A percentile compares a stretch with the other conserved stretches of the same genome.
phyloP scores from a whole-genome alignment of 441 rosid species.

The Populus hybrid region DNA sequence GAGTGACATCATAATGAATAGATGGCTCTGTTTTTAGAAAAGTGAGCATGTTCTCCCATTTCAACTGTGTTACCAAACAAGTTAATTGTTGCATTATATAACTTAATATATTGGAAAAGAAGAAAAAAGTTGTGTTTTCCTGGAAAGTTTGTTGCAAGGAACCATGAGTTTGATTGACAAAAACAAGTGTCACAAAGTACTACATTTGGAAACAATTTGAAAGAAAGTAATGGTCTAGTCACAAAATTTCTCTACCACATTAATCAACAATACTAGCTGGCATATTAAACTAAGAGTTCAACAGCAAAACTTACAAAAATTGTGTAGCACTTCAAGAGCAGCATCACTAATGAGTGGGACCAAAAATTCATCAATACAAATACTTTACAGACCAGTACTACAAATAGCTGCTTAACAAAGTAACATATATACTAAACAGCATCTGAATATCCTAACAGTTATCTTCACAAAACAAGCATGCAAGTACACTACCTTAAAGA shows the following conservation, averaged over 20 bases:
- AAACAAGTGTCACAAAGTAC: background rate
- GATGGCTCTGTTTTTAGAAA: background rate
- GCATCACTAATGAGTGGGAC: background rate
- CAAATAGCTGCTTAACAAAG: background rate
- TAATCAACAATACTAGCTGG: background rate
- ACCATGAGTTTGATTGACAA: background rate
- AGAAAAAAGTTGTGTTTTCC: background rate
- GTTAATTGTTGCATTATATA: background rate
- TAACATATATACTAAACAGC: background rate
- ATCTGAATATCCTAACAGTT: background rate
- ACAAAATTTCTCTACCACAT: background rate
- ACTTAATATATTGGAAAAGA: background rate
- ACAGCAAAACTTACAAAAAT: background rate
- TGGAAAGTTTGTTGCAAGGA: background rate
- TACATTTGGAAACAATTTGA: background rate
- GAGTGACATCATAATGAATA: background rate
- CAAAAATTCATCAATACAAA: background rate
- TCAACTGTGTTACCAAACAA: background rate
- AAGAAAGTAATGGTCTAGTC: background rate
- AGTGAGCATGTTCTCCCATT: background rate
- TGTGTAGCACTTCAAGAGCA: background rate
- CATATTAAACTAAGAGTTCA: conserved; percentile 2
- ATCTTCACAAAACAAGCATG: conserved; percentile 1
- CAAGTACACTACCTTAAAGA: conserved; percentile 1
- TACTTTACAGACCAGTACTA: background rate